phyloP scores from a whole-genome alignment of 2,329 filamentous ascomycete genomes.

The Pleoardoris graminearum region DNA sequence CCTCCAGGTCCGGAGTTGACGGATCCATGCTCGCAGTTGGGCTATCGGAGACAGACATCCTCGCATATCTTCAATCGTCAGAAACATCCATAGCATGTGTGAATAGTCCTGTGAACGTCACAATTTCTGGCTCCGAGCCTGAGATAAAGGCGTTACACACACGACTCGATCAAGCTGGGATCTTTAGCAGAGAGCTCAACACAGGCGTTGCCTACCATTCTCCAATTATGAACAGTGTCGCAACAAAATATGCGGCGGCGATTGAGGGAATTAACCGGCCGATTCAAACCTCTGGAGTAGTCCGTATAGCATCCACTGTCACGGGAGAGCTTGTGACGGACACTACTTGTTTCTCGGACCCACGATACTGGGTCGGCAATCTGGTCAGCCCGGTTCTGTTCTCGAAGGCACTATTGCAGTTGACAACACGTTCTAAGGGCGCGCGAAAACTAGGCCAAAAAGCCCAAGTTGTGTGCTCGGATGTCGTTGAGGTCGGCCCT shows the following conservation, averaged over 20 bases:
- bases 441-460: background rate
- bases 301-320: background rate
- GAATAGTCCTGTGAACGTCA: conserved; percentile 31
- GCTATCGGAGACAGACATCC: background rate
- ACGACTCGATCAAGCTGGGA: conserved; percentile 37
- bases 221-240: conserved; percentile 43
- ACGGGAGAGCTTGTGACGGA: background rate
- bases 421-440: background rate
- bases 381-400: conserved; percentile 44
- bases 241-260: conserved; percentile 6
- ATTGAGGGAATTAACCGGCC: background rate
- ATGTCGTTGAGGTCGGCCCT: background rate
- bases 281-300: background rate
- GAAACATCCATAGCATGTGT: conserved; percentile 18
- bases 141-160: conserved; percentile 40
- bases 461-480: background rate
- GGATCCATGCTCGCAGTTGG: conserved; percentile 5
- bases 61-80: conserved; percentile 20
- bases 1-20: background rate
- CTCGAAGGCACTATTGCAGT: conserved; percentile 13
- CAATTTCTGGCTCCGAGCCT: conserved; percentile 47
- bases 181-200: conserved; percentile 45
- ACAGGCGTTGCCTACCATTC: conserved; percentile 52
- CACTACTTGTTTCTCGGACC: background rate
- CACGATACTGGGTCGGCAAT: conserved; percentile 43